Base-by-base conservation (phyloP, 139 green algal genomes). In the Chlorella sorokiniana region DNA sequence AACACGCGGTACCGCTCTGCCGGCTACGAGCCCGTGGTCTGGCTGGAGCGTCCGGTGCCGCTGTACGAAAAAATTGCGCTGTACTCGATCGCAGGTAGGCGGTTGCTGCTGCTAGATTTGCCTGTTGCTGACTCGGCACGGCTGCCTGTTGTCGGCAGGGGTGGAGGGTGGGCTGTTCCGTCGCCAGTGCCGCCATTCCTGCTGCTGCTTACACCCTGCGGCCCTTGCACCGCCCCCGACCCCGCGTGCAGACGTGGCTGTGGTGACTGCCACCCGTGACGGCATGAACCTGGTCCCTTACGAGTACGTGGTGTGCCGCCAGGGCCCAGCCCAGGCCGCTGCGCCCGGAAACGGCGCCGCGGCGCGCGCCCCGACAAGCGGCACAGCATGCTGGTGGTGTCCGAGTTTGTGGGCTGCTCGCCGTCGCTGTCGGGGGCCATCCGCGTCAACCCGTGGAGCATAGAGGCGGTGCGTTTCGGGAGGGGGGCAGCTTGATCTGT, bases 221-320 rank as follows among this genome's bases (percentile, higher is more conserved):
- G 4, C 25, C 23, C 40, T 25, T 11, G 2, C 62, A 42, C 35
- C 20, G 10, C 25, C 1, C 27, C 8, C 44, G 42, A 22, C 40
- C 23, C 22, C 61, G 3, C 2, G n/a, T 29, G 87, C 94, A 25
- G 93, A 98, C 72, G 91, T 91, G 62, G 91, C 86, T 29, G 94
- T 99, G 14, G 95, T 99, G 11, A 98, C 96, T 0, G 95, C 95
- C 56, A 96, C 94, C 37, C 90, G 96, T 16, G 94, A 98, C 72
- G 96, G 96, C 81, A 98, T 99, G 95, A 99, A 99, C 88, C 93
- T 99, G 76, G 88, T 96, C 52, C 96, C 96, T 9, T 99, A 99
- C 83, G 96, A 99, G 91, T 99, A 99, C 86, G 91, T 99, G n/a
- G 94, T 97, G 25, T 98, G 93, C 86, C 83, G 96, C 1, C 93